A percentile compares a stretch with the other conserved stretches of the same genome.
phyloP scores from a whole-genome alignment of 495 filamentous ascomycete species.

The Astrothelium subdiscretum region DNA sequence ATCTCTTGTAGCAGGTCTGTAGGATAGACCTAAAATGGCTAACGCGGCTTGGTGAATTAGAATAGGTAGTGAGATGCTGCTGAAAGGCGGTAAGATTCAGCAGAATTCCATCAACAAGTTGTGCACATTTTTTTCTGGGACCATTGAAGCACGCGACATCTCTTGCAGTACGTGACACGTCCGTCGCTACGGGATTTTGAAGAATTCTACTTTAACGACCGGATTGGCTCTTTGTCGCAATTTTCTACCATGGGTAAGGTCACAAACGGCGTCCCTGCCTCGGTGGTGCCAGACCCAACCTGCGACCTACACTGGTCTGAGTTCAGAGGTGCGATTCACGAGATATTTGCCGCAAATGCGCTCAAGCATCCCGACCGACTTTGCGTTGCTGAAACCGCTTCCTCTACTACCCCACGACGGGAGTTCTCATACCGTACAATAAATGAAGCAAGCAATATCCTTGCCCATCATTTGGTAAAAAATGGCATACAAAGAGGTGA shows the following conservation, averaged over 20 bases:
- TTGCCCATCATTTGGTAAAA: conserved; percentile 66
- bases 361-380: conserved; percentile 60
- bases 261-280: background rate
- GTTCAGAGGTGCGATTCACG: conserved; percentile 71
- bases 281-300: conserved; percentile 55
- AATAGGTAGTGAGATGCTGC: no score
- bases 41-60: no score
- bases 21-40: no score
- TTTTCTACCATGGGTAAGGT: background rate
- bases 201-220: no score
- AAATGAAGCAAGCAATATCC: conserved; percentile 67
- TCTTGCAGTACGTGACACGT: no score
- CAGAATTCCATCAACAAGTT: no score
- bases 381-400: conserved; percentile 76
- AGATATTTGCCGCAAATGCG: conserved; percentile 63
- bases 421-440: conserved; percentile 83
- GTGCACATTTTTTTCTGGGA: no score
- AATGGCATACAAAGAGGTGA: conserved; percentile 68
- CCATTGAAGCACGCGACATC: no score
- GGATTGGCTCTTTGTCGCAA: no score
- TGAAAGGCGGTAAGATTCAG: no score
- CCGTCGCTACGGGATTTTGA: no score
- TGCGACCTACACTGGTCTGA: conserved; percentile 69
- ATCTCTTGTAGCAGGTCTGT: no score
- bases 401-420: conserved; percentile 44